Evolutionary conservation across 2,329 filamentous ascomycete species (phyloP).

Genomic region (Diaporthe aspalathi): DNA sequence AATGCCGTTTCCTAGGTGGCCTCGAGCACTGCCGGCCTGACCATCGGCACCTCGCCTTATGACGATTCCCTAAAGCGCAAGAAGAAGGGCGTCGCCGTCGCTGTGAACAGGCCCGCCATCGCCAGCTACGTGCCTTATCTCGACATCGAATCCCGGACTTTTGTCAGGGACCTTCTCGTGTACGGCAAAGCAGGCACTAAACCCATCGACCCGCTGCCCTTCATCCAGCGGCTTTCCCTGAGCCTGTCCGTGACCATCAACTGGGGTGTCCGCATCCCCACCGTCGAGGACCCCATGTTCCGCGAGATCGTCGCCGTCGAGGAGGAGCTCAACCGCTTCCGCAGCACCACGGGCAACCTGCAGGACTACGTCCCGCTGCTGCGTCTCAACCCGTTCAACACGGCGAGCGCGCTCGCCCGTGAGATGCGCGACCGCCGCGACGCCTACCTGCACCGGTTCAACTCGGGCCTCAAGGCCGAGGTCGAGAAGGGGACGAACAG

Average conservation of each 20-base stretch:
- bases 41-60: slow-evolving; percentile 75
- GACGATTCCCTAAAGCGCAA: slow-evolving; percentile 74
- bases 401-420: slow-evolving; percentile 27
- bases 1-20: slow-evolving; percentile 18
- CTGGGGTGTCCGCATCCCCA: slow-evolving; percentile 41
- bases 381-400: slow-evolving; percentile 37
- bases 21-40: slow-evolving; percentile 53
- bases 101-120: slow-evolving; percentile 72
- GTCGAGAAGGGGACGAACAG: slow-evolving; percentile 30
- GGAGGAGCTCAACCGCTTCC: slow-evolving; percentile 40
- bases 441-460: slow-evolving; percentile 33
- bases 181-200: slow-evolving; percentile 63
- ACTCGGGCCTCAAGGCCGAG: slow-evolving; percentile 34
- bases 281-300: slow-evolving; percentile 38
- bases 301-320: slow-evolving; percentile 40
- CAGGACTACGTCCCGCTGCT: slow-evolving; percentile 38
- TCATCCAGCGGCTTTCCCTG: slow-evolving; percentile 39
- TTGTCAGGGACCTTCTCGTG: slow-evolving; percentile 66
- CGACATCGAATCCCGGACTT: slow-evolving; percentile 68
- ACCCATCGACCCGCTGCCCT: slow-evolving; percentile 38
- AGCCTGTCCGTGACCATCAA: slow-evolving; percentile 41
- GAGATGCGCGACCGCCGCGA: slow-evolving; percentile 38
- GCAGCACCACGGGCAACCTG: slow-evolving; percentile 38
- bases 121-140: slow-evolving; percentile 77
- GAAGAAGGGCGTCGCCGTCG: slow-evolving; percentile 74